These are phyloP conservation scores for Scheffersomyces lignicola DNA, from an alignment of 1,139 yeast species.

Conservation along the genomic window DNA sequence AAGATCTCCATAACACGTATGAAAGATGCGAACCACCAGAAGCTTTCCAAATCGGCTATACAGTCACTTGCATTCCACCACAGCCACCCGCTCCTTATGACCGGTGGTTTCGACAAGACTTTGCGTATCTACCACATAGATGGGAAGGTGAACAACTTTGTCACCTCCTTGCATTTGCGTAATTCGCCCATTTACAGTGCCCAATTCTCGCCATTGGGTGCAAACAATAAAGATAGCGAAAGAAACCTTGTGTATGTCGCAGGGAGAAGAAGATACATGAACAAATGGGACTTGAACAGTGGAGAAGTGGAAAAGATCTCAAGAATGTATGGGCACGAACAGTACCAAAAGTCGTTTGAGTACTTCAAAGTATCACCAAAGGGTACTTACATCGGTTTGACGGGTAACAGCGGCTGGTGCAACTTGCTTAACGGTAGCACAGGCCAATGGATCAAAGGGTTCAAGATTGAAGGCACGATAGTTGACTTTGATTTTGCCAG, in stretches of 20 bases:
- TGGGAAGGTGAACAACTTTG: constrained; percentile 80
- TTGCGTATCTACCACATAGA: constrained; percentile 86
- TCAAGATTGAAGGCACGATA: constrained; percentile 82
- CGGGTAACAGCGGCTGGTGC: constrained; percentile 90
- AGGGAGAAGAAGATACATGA: constrained; percentile 91
- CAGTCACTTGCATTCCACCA: constrained; percentile 87
- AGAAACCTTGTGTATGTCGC: constrained; percentile 67
- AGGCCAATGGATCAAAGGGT: constrained; percentile 85
- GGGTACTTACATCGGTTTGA: constrained; percentile 72
- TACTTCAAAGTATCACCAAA: constrained; percentile 69
- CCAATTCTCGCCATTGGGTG: constrained; percentile 47
- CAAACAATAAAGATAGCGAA: constrained; percentile 35
- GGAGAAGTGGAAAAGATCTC: constrained; percentile 83
- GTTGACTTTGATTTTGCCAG: constrained; percentile 74
- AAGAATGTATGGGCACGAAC: constrained; percentile 89
- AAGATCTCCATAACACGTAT: constrained; percentile 74
- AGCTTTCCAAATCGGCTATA: constrained; percentile 71
- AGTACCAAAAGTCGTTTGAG: constrained; percentile 84
- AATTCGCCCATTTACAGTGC: constrained; percentile 83
- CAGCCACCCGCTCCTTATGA: constrained; percentile 74
- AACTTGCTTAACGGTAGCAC: constrained; percentile 73
- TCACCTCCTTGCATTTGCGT: constrained; percentile 76
- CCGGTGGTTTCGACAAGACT: constrained; percentile 93
- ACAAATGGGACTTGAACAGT: constrained; percentile 80
- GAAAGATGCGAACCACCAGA: constrained; percentile 79